These are phyloP conservation scores for Cercospora sesami DNA, from an alignment of 2,329 filamentous ascomycete genomes.

Conservation along the genomic window DNA sequence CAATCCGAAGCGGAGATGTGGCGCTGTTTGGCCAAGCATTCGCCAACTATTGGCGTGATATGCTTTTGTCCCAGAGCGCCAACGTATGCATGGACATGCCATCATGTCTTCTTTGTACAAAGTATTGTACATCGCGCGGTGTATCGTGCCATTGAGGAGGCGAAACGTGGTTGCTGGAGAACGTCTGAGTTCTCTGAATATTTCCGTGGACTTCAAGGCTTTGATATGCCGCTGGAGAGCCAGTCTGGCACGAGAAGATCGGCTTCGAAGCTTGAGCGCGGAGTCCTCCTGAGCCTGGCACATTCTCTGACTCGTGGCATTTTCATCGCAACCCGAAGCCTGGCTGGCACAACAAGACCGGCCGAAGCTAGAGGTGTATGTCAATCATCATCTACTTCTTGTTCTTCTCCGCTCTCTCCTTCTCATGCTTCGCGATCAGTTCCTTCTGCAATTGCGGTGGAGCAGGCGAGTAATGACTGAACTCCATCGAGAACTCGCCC, in stretches of 20 bases:
- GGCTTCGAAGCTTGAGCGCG: neutral
- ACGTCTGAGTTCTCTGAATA: neutral
- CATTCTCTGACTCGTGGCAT: neutral
- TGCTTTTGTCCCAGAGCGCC: neutral
- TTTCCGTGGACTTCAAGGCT: neutral
- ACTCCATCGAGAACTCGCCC: constrained; percentile 98
- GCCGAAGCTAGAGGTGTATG: neutral
- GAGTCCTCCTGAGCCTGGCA: neutral
- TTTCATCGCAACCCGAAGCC: neutral
- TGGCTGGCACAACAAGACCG: neutral
- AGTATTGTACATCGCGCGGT: neutral
- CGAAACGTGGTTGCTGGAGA: neutral
- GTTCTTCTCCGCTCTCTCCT: constrained; percentile 64
- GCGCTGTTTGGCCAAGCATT: constrained; percentile 8
- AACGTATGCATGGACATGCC: neutral
- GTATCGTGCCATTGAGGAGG: neutral
- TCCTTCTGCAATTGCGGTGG: constrained; percentile 85
- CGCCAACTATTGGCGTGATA: neutral
- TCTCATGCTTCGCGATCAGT: constrained; percentile 66
- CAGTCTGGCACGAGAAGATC: neutral
- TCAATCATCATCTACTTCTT: constrained; percentile 51
- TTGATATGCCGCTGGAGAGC: neutral
- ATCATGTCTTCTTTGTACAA: neutral
- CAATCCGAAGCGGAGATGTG: constrained; percentile 14
- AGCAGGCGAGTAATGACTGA: constrained; percentile 89